Conservation (phyloP, 441 rosid species). For the Monsonia emarginata region DNA sequence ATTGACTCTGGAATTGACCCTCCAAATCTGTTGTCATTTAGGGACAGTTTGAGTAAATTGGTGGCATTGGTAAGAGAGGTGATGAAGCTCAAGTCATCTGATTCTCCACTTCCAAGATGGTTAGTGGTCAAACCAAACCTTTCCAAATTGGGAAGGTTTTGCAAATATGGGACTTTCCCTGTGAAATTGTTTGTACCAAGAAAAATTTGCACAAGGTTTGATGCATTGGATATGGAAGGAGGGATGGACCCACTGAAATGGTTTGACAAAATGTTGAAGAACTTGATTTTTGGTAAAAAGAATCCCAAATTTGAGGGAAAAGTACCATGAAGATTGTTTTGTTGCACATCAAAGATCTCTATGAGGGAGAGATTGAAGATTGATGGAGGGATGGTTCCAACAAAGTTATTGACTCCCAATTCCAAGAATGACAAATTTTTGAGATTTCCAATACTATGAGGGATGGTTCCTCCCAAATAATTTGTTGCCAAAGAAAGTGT, state of each 20-base stretch:
- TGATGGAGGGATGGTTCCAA: conserved; percentile 21
- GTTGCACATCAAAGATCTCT: neutral
- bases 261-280: neutral
- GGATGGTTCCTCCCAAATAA: conserved; percentile 14
- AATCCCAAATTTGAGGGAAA: conserved; percentile 16
- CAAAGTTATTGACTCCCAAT: conserved; percentile 2
- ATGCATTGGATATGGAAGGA: conserved; percentile 17
- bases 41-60: neutral
- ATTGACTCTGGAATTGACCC: conserved; percentile 20
- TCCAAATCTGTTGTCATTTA: conserved; percentile 1
- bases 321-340: conserved; percentile 15
- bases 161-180: conserved; percentile 10
- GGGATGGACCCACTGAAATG: conserved; percentile 20
- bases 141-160: neutral
- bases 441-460: neutral
- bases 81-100: conserved; percentile 17
- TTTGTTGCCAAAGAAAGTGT: accelerated
- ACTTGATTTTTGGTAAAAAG: conserved; percentile 5
- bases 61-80: conserved; percentile 19
- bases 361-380: conserved; percentile 21
- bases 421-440: neutral
- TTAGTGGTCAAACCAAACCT: neutral
- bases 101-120: conserved; percentile 16
- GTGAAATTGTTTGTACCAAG: neutral
- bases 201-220: neutral